These are phyloP conservation scores for Cicer yamashitae DNA, from an alignment of 306 rosid genomes.

Conservation along the genomic window DNA sequence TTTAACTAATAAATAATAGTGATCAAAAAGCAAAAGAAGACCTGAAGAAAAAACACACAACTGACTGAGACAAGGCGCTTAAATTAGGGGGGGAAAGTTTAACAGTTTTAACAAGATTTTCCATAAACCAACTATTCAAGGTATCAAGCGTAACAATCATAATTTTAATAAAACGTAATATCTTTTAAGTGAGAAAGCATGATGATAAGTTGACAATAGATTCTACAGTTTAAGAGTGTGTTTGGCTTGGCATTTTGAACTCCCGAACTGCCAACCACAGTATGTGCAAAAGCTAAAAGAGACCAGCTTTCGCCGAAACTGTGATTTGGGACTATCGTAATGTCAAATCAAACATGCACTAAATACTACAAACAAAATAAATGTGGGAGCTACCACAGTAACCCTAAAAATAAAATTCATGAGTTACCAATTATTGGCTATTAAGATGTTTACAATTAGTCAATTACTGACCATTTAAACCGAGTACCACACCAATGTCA, in stretches of 20 bases:
- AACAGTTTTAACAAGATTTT: conserved; percentile 23
- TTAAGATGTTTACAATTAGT: too few species aligned
- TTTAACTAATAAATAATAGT: conserved; percentile 1
- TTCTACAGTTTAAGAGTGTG: conserved; percentile 20
- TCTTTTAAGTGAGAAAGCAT: background rate
- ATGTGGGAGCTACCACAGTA: background rate
- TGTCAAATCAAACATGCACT: background rate
- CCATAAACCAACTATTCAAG: conserved; percentile 30
- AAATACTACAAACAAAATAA: conserved; percentile 24
- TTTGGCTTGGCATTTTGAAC: conserved; percentile 3
- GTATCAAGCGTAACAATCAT: conserved; percentile 13
- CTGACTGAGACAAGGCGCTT: conserved; percentile 5
- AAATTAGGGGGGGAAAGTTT: background rate
- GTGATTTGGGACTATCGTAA: background rate
- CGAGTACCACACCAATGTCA: background rate
- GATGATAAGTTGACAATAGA: conserved; percentile 3
- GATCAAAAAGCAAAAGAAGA: conserved; percentile 1
- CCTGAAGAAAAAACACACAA: background rate
- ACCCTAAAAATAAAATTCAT: conserved; percentile 33
- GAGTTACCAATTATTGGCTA: background rate
- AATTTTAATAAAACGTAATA: conserved; percentile 27
- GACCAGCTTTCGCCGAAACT: background rate
- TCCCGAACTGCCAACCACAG: background rate
- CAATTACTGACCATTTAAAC: conserved; percentile 19
- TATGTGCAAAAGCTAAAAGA: background rate